phyloP scores from a whole-genome alignment of 179 eudicot genomes.

The Vitellaria paradoxa region DNA sequence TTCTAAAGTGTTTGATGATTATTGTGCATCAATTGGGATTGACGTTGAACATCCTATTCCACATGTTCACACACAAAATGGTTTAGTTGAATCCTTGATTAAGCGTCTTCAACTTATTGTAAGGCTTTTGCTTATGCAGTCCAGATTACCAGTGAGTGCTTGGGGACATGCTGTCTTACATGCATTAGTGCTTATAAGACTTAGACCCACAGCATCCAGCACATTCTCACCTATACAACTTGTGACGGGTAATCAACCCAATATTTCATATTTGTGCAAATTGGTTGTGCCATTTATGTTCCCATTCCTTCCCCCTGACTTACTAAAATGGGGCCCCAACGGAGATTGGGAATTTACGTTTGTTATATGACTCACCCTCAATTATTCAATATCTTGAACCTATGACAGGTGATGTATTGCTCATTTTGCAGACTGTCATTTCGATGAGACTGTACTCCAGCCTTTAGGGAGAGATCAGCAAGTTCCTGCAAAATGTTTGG shows the following conservation, averaged over 20 bases:
- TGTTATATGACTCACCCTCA: not conserved
- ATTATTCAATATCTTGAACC: not conserved
- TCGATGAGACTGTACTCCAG: not conserved
- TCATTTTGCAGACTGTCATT: not conserved
- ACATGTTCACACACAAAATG: slow-evolving; percentile 17
- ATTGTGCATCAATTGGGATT: slow-evolving; percentile 10
- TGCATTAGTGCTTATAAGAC: slow-evolving; percentile 2
- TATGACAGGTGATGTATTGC: not conserved
- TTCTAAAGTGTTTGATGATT: slow-evolving; percentile 12
- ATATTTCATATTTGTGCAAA: slow-evolving; percentile 10
- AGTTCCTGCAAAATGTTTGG: no score
- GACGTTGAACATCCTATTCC: slow-evolving; percentile 4
- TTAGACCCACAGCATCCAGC: not conserved
- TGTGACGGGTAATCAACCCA: not conserved
- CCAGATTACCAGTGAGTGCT: slow-evolving; percentile 1
- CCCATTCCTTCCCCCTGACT: not conserved
- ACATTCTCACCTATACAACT: slow-evolving; percentile 10
- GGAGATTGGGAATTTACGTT: slow-evolving; percentile 6
- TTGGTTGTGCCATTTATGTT: not conserved
- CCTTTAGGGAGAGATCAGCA: not conserved
- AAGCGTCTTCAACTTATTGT: not conserved
- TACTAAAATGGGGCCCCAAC: slow-evolving; percentile 13
- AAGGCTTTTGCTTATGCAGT: slow-evolving; percentile 11
- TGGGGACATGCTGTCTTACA: slow-evolving; percentile 17
- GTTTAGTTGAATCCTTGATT: not conserved